Percentiles rank a stretch among this genome's conserved stretches.
phyloP scores from a whole-genome alignment of 495 filamentous ascomycete genomes.

The Neurospora pannonica region DNA sequence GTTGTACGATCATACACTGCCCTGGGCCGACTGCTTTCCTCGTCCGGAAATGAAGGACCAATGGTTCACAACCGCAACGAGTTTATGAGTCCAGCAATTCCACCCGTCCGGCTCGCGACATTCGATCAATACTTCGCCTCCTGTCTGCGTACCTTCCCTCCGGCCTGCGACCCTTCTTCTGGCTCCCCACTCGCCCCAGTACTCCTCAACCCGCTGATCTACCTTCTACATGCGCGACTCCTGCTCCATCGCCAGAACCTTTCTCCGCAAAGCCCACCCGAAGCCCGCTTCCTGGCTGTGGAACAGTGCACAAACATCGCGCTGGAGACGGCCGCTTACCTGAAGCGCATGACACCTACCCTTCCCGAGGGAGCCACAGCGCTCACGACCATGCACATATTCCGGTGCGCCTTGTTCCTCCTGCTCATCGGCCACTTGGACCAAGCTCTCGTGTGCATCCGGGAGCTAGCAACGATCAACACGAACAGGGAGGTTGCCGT shows the following conservation, averaged over 20 bases:
- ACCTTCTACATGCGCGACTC: conserved; percentile 74
- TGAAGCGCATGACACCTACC: conserved; percentile 49
- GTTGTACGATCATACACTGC: conserved; percentile 75
- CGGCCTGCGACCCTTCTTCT: conserved; percentile 55
- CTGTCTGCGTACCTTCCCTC: conserved; percentile 66
- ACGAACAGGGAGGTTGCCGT: conserved; percentile 60
- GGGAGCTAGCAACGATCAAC: conserved; percentile 58
- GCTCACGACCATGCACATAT: conserved; percentile 71
- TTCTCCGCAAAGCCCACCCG: conserved; percentile 54
- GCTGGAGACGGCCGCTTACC: conserved; percentile 65
- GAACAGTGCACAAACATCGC: conserved; percentile 68
- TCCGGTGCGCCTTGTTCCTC: conserved; percentile 79
- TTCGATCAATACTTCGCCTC: conserved; percentile 75
- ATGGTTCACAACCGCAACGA: neutral
- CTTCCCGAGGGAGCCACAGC: conserved; percentile 35
- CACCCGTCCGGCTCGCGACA: conserved; percentile 57
- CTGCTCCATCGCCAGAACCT: conserved; percentile 90
- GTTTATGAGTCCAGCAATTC: conserved; percentile 38
- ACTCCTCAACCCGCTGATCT: conserved; percentile 60
- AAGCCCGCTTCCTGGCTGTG: conserved; percentile 58
- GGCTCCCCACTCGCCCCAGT: conserved; percentile 61
- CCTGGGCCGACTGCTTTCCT: conserved; percentile 62
- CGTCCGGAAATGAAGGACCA: conserved; percentile 18
- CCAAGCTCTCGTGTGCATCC: conserved; percentile 61
- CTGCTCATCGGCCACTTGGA: conserved; percentile 64